Evolutionary conservation across 1,284 basidiomycete genomes (phyloP).

Genomic region (Butyriboletus regius): DNA sequence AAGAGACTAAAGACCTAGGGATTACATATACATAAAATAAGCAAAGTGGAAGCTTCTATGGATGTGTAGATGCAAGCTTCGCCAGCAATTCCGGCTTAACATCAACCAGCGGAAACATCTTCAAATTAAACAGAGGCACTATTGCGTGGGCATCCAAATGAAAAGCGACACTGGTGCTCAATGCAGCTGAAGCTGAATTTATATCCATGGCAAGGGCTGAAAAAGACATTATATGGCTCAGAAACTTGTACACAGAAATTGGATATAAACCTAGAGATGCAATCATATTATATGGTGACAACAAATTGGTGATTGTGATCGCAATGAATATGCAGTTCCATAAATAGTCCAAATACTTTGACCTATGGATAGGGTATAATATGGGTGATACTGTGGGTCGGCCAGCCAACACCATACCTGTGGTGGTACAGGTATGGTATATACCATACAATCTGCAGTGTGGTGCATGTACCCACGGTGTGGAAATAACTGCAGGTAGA

Average conservation of each 20-base stretch:
- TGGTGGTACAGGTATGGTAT: no score
- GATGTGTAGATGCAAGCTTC: not conserved
- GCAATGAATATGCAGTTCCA: not conserved
- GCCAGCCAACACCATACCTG: no score
- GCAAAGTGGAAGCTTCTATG: not conserved
- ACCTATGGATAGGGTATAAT: not conserved
- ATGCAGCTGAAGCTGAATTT: not conserved
- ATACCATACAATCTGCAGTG: no score
- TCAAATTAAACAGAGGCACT: not conserved
- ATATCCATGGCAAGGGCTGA: not conserved
- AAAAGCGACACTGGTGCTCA: not conserved
- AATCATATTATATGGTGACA: not conserved
- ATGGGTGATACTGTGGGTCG: no score
- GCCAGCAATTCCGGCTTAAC: not conserved
- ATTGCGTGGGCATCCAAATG: not conserved
- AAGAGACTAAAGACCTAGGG: not conserved
- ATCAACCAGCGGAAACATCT: not conserved
- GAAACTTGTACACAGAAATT: not conserved
- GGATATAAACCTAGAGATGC: not conserved
- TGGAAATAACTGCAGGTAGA: no score
- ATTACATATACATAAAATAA: not conserved
- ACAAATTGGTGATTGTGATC: not conserved
- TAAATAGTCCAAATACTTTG: not conserved
- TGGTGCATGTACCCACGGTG: no score
- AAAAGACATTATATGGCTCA: not conserved